Percentiles rank a stretch among this genome's conserved stretches.
phyloP scores from a whole-genome alignment of 768 basidiomycete species.

The Collybia sordida region DNA sequence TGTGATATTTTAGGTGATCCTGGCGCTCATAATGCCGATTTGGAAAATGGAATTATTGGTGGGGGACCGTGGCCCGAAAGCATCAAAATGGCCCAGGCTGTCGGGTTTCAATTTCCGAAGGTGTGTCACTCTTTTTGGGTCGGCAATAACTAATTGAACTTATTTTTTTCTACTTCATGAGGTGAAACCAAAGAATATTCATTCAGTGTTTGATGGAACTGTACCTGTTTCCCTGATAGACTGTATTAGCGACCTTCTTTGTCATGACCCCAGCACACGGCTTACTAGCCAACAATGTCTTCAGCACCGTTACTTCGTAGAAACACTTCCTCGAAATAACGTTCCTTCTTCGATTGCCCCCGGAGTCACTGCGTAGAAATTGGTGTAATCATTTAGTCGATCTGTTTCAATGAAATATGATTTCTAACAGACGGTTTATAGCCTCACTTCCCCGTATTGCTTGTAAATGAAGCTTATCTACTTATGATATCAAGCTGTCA shows the following conservation, averaged over 20 bases:
- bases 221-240: conserved; percentile 83
- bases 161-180: conserved; percentile 22
- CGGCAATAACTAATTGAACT: conserved; percentile 7
- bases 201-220: conserved; percentile 72
- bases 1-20: conserved; percentile 95
- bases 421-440: too few species aligned
- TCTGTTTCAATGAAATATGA: too few species aligned
- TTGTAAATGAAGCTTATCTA: too few species aligned
- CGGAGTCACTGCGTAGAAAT: conserved; percentile 36
- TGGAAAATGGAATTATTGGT: conserved; percentile 65
- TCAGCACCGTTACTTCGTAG: conserved; percentile 85
- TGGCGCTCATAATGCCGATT: conserved; percentile 74
- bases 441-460: too few species aligned
- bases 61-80: conserved; percentile 90
- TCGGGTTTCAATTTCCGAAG: conserved; percentile 89
- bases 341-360: conserved; percentile 61
- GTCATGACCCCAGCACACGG: conserved; percentile 86
- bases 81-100: conserved; percentile 80
- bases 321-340: conserved; percentile 68
- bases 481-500: too few species aligned
- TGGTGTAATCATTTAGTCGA: conserved; percentile 28
- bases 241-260: conserved; percentile 88
- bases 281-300: conserved; percentile 87
- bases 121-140: conserved; percentile 41
- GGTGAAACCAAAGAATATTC: conserved; percentile 68